Evolutionary conservation across 495 filamentous ascomycete species (phyloP).

Genomic region (Apodospora peruviana): DNA sequence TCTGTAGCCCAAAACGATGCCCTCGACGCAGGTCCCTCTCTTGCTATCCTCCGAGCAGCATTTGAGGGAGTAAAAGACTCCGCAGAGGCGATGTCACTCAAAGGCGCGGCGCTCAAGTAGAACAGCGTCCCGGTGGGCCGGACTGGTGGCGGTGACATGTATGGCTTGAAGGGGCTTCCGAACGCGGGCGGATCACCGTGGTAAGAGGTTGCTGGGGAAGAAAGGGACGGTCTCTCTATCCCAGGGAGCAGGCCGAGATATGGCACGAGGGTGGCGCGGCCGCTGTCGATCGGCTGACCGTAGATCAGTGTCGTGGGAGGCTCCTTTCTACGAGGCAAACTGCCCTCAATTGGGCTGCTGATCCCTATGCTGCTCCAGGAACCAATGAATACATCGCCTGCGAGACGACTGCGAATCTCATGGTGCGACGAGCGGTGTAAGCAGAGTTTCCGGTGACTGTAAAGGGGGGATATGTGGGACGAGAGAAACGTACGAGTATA

Average conservation of each 20-base stretch:
- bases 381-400: slow-evolving; percentile 1
- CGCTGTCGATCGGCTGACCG: not conserved
- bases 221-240: not conserved
- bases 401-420: not conserved
- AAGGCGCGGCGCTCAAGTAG: not conserved
- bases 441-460: not conserved
- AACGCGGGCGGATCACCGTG: not conserved
- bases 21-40: too few species aligned
- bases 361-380: not conserved
- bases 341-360: not conserved
- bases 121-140: not conserved
- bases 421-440: not conserved
- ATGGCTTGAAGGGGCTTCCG: not conserved
- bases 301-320: not conserved
- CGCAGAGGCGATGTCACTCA: not conserved
- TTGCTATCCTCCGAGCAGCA: not conserved
- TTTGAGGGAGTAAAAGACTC: not conserved
- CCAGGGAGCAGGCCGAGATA: too few species aligned
- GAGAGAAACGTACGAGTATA: not conserved
- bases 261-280: too few species aligned
- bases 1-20: not conserved
- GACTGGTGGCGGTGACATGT: not conserved
- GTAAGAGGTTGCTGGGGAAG: not conserved
- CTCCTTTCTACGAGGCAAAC: not conserved
- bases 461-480: too few species aligned